A percentile compares a stretch with the other conserved stretches of the same genome.
Evolutionary conservation across 176 grass and related monocot genomes (phyloP).

Genomic region (Puya raimondii): DNA sequence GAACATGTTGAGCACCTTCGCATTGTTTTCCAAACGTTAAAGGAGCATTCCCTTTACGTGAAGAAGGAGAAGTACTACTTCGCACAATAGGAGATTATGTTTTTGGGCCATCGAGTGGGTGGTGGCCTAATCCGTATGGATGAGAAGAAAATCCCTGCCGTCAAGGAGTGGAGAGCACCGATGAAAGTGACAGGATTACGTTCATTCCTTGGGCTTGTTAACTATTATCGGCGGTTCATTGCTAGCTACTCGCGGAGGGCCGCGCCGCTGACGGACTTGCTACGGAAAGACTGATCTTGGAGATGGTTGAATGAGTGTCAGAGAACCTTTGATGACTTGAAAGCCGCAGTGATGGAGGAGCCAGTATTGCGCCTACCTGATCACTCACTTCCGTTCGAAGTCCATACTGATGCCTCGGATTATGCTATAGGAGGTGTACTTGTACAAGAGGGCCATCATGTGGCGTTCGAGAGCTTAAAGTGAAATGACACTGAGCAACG

Average conservation of each 20-base stretch:
- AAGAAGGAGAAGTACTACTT: not conserved
- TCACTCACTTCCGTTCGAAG: not conserved
- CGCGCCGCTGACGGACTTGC: not conserved
- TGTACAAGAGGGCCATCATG: not conserved
- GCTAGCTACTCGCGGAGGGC: not conserved
- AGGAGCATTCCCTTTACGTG: not conserved
- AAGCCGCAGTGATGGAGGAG: not conserved
- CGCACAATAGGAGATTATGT: not conserved
- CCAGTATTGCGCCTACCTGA: not conserved
- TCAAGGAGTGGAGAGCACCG: no score
- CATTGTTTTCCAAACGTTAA: not conserved
- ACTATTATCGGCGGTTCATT: no score
- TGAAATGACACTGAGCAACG: not conserved
- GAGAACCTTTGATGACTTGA: not conserved
- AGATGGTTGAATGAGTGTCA: not conserved
- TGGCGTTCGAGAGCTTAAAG: not conserved
- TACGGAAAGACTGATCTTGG: not conserved
- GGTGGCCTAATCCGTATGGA: not conserved
- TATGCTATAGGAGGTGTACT: no score
- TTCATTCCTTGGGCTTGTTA: no score
- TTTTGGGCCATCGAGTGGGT: not conserved
- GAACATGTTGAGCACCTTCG: not conserved
- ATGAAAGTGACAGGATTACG: no score
- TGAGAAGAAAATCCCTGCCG: no score
- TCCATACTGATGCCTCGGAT: not conserved